Base-by-base conservation (phyloP, 1,284 basidiomycete genomes). In the Boletus albobrunnescens region DNA sequence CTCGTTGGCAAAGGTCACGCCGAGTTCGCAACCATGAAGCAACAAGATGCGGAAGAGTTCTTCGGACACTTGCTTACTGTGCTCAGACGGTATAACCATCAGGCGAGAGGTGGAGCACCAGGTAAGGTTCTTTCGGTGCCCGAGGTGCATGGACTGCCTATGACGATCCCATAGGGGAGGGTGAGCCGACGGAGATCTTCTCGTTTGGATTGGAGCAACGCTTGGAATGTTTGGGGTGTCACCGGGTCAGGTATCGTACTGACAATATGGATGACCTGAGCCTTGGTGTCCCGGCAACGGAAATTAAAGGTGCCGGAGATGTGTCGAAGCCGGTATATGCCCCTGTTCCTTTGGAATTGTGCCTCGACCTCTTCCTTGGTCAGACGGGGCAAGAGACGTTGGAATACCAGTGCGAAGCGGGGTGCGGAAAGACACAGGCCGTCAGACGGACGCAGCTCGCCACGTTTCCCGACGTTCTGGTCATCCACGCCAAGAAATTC, bases 21-120 rank as follows among this genome's bases (percentile, higher is more conserved):
- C 42, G 95, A 98, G 70, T 99, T 99, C 61, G 78, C 90, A 26
- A 98, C 94, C 16, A 98, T 98, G 94, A 79, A 83, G 36, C 94
- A 99, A 68, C 95, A 99, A 66, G 95, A 99, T 62, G 84, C 94
- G 1, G 94, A 97, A 62, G 95, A 99, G 68, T 99, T 99, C 71
- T 77, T 99, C 50, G 78, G 82, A 45, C 82, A 95, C 67, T 70
- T 98, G 9, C 60, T 98, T 43, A 81, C 79, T 4, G 74, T 80
- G 14, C 69, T 96, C 13, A 75, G 90, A 42, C 70, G 82, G 54
- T 77, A 88, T 58, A 71, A 79, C 38, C 81, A 84, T 61, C 78
- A 77, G 69, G 69, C 41, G 70, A 72, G 48, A 64, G 70, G 46
- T 51, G 70, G 44, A 10, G 58, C 59, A 26, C 46, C 59, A 50